phyloP scores from a whole-genome alignment of 768 basidiomycete species.

The Cyclocybe cylindracea region DNA sequence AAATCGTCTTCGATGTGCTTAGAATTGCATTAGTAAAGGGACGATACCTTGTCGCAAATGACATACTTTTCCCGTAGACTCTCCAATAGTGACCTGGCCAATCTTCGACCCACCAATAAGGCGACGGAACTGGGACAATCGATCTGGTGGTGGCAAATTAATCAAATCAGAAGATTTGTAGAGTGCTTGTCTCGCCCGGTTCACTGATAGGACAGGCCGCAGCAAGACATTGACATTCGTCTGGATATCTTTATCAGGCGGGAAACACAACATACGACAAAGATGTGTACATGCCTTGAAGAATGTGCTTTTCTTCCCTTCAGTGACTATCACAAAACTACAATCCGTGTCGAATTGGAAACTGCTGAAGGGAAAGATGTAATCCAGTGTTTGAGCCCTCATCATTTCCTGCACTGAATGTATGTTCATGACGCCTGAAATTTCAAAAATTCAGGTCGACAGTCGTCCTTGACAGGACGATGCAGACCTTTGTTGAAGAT shows the following conservation, averaged over 20 bases:
- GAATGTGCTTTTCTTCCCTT: slow-evolving; percentile 71
- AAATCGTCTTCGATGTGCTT: slow-evolving; percentile 82
- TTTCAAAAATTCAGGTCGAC: too few relatives aligned
- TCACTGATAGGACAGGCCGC: slow-evolving; percentile 18
- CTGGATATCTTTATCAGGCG: slow-evolving; percentile 33
- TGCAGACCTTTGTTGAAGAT: slow-evolving; percentile 55
- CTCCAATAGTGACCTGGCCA: slow-evolving; percentile 54
- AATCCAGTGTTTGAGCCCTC: slow-evolving; percentile 64
- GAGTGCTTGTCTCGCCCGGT: slow-evolving; percentile 26
- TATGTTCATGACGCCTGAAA: slow-evolving; percentile 62
- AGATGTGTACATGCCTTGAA: slow-evolving; percentile 52
- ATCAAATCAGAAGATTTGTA: slow-evolving; percentile 53
- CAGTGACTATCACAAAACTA: slow-evolving; percentile 59
- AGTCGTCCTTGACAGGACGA: not conserved
- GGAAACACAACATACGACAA: not conserved
- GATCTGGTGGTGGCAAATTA: slow-evolving; percentile 44
- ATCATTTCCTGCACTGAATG: slow-evolving; percentile 65
- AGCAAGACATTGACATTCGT: slow-evolving; percentile 61
- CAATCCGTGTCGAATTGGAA: slow-evolving; percentile 77
- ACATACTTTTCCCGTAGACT: slow-evolving; percentile 59
- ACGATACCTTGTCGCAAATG: not conserved
- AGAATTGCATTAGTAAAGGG: not conserved
- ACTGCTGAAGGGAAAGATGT: slow-evolving; percentile 74
- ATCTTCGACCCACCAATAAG: slow-evolving; percentile 63
- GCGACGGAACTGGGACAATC: slow-evolving; percentile 54